phyloP scores from a whole-genome alignment of 441 rosid species.

The Syzygium malaccense region DNA sequence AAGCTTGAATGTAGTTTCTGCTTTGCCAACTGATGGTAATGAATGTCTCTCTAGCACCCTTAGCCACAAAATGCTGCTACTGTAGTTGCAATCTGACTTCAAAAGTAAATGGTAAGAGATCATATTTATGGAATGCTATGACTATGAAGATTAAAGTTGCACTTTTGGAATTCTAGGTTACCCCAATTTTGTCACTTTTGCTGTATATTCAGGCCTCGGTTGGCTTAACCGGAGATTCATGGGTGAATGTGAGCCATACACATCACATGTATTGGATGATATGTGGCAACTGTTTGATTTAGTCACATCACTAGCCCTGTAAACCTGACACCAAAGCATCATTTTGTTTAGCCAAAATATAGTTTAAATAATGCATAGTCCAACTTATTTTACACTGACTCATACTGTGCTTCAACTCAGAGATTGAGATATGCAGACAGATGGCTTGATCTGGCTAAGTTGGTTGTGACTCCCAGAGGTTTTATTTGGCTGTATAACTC shows the following conservation, averaged over 20 bases:
- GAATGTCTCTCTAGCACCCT: neutral
- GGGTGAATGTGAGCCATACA: constrained; percentile 28
- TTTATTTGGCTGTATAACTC: neutral
- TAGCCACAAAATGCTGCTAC: neutral
- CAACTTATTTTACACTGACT: neutral
- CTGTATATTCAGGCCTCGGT: constrained; percentile 37
- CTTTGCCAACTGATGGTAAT: neutral
- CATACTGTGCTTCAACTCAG: neutral
- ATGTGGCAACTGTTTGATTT: constrained; percentile 26
- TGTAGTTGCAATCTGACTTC: neutral
- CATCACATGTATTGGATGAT: constrained; percentile 23
- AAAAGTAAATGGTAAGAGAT: neutral
- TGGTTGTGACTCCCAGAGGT: neutral
- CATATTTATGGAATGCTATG: neutral
- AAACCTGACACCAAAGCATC: constrained; percentile 26
- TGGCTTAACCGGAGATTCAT: constrained; percentile 56
- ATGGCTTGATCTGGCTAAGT: too few relatives aligned
- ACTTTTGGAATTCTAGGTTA: constrained; percentile 7
- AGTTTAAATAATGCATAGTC: neutral
- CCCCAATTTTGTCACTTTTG: constrained; percentile 45
- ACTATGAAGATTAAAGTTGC: neutral
- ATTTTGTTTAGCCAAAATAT: neutral
- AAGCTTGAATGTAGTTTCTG: neutral
- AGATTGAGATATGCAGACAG: neutral
- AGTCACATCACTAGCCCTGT: constrained; percentile 26